phyloP scores from a whole-genome alignment of 495 filamentous ascomycete genomes.

The Lophiotrema nucula region DNA sequence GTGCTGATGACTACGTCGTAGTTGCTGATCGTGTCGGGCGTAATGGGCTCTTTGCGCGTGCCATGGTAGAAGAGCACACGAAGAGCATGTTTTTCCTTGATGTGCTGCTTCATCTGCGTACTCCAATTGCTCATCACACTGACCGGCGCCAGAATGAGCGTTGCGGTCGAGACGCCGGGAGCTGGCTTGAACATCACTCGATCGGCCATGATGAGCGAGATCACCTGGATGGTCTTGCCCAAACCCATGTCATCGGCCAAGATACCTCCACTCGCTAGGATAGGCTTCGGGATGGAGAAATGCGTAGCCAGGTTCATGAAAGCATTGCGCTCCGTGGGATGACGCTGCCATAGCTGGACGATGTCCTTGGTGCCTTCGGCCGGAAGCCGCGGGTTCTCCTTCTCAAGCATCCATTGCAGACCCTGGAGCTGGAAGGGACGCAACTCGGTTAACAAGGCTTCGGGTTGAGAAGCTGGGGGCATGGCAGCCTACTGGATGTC shows the following conservation, averaged over 20 bases:
- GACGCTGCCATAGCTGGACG: conserved; percentile 78
- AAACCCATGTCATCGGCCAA: conserved; percentile 94
- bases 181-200: conserved; percentile 34
- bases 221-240: conserved; percentile 88
- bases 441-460: conserved; percentile 60
- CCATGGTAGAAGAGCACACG: conserved; percentile 78
- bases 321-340: conserved; percentile 42
- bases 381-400: conserved; percentile 71
- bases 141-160: conserved; percentile 80
- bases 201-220: conserved; percentile 73
- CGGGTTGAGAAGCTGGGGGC: conserved; percentile 70
- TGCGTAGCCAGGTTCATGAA: conserved; percentile 79
- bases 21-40: conserved; percentile 51
- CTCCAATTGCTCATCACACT: conserved; percentile 94
- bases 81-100: conserved; percentile 57
- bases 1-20: conserved; percentile 82
- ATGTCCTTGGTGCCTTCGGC: conserved; percentile 57
- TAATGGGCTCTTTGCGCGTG: conserved; percentile 53
- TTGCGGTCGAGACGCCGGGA: conserved; percentile 47
- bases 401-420: conserved; percentile 76
- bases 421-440: conserved; percentile 83
- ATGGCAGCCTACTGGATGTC: conserved; percentile 50
- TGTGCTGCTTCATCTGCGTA: conserved; percentile 69
- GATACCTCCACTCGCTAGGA: conserved; percentile 76
- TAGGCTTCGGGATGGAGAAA: conserved; percentile 59